Conservation (phyloP, 1,284 basidiomycete genomes). For the Ustilago nuda region DNA sequence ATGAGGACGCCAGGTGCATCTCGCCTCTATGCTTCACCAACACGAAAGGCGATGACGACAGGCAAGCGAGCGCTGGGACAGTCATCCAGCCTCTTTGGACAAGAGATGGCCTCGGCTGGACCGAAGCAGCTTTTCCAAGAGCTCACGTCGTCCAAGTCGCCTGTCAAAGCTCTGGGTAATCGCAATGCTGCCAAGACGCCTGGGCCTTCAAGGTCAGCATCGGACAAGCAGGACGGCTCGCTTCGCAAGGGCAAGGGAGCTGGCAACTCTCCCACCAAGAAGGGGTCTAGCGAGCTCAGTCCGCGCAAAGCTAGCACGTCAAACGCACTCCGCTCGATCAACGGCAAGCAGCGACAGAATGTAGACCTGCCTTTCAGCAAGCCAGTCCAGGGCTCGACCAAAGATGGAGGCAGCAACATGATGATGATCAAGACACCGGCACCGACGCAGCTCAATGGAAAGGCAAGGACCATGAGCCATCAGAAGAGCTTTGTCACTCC, state of each 20-base stretch:
- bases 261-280: constrained; percentile 25
- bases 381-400: constrained; percentile 19
- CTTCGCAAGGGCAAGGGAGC: constrained; percentile 25
- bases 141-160: constrained; percentile 27
- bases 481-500: constrained; percentile 60
- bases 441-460: constrained; percentile 18
- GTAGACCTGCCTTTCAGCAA: constrained; percentile 37
- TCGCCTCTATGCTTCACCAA: constrained; percentile 36
- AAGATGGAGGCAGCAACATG: constrained; percentile 8
- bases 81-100: constrained; percentile 33
- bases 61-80: constrained; percentile 35
- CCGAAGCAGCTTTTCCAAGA: constrained; percentile 53
- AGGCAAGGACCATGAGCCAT: constrained; percentile 31
- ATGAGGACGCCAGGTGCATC: constrained; percentile 44
- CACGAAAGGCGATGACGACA: constrained; percentile 46
- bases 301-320: constrained; percentile 38
- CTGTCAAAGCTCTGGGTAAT: constrained; percentile 42
- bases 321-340: constrained; percentile 38
- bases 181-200: constrained; percentile 42
- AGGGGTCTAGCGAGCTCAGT: constrained; percentile 28
- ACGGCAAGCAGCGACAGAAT: constrained; percentile 41
- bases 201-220: constrained; percentile 23
- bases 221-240: constrained; percentile 22
- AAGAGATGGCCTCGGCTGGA: constrained; percentile 16
- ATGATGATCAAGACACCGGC: constrained; percentile 47